Percentiles rank a stretch among this genome's conserved stretches.
These are phyloP conservation scores for Paracorniculantispora psalliotae DNA, from an alignment of 2,329 filamentous ascomycete genomes.

Conservation along the genomic window DNA sequence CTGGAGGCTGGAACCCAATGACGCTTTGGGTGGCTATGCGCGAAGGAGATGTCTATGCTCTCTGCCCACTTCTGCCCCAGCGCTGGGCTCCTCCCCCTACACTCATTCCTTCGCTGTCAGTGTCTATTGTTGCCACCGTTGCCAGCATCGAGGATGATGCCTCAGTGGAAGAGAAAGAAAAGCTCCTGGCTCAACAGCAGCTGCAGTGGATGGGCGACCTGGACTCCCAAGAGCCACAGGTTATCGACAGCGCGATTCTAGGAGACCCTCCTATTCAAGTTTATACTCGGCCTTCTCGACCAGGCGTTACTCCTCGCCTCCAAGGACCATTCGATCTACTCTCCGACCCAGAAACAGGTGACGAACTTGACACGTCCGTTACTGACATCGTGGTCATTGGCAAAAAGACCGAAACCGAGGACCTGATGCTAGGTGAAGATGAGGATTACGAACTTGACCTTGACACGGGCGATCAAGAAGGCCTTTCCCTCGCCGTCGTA, in stretches of 20 bases:
- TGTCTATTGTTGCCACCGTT: conserved; percentile 73
- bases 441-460: conserved; percentile 55
- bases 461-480: conserved; percentile 53
- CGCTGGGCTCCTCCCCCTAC: conserved; percentile 77
- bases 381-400: conserved; percentile 61
- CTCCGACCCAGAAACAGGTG: conserved; percentile 50
- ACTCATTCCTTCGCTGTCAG: conserved; percentile 74
- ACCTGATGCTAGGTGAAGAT: conserved; percentile 60
- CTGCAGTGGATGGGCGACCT: conserved; percentile 64
- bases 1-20: conserved; percentile 91
- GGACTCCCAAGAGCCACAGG: conserved; percentile 55
- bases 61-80: conserved; percentile 83
- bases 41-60: conserved; percentile 85
- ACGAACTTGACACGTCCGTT: conserved; percentile 51
- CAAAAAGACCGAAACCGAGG: conserved; percentile 54
- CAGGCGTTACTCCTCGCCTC: conserved; percentile 53
- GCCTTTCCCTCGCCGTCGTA: conserved; percentile 54
- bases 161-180: conserved; percentile 45
- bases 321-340: conserved; percentile 59
- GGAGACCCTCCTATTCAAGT: conserved; percentile 50
- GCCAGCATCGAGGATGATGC: conserved; percentile 58
- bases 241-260: conserved; percentile 41
- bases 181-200: conserved; percentile 58
- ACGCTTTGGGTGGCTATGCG: conserved; percentile 96
- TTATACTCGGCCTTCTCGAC: conserved; percentile 51